These are phyloP conservation scores for Favolaschia claudopus DNA, from an alignment of 768 basidiomycete genomes.

Conservation along the genomic window DNA sequence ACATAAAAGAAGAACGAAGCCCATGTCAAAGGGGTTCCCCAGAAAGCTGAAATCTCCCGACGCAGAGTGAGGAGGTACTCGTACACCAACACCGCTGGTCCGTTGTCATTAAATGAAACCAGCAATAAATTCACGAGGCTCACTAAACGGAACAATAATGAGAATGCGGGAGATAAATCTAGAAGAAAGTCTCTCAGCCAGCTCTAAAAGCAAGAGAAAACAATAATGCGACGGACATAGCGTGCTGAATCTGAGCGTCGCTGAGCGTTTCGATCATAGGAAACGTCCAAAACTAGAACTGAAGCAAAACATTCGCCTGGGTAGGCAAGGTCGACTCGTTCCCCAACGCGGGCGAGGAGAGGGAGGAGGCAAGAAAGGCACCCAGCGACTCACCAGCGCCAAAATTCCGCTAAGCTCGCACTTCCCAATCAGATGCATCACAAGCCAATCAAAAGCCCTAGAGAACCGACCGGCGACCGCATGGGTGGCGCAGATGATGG, in stretches of 20 bases:
- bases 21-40: constrained; percentile 44
- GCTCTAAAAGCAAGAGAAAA: neutral
- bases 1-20: constrained; percentile 46
- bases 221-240: neutral
- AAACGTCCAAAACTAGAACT: neutral
- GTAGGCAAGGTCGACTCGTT: no score
- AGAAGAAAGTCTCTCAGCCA: neutral
- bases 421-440: no score
- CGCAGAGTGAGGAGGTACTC: constrained; percentile 56
- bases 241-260: constrained; percentile 5
- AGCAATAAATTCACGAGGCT: constrained; percentile 1
- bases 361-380: no score
- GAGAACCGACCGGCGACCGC: no score
- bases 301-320: no score
- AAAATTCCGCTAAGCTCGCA: no score
- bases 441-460: no score
- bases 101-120: neutral
- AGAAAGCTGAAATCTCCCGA: constrained; percentile 52
- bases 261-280: constrained; percentile 7
- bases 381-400: no score
- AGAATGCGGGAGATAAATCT: constrained; percentile 20
- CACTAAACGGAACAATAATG: constrained; percentile 36
- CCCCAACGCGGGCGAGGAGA: no score
- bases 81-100: constrained; percentile 47
- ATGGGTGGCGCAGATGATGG: no score